These are phyloP conservation scores for Triticum urartu DNA, from an alignment of 176 grass and related monocot genomes.

Conservation along the genomic window DNA sequence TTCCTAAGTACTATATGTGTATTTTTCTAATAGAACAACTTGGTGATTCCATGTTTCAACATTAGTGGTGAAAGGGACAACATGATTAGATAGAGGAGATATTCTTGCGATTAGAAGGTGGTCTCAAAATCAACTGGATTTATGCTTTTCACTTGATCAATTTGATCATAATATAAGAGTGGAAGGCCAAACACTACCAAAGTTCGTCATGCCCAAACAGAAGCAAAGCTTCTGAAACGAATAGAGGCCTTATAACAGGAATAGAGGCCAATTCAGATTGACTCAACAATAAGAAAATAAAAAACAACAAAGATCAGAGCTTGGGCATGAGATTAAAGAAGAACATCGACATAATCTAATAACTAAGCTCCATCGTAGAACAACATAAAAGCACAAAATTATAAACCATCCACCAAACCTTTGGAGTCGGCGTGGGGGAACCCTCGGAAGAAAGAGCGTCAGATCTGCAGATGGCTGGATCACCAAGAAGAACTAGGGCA, in stretches of 20 bases:
- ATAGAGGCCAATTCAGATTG: neutral
- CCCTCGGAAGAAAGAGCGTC: neutral
- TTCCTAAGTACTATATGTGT: too few relatives aligned
- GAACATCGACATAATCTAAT: neutral
- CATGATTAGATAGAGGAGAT: slow-evolving; percentile 17
- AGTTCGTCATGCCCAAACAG: neutral
- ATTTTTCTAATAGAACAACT: too few relatives aligned
- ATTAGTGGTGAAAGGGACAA: neutral
- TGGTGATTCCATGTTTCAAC: neutral
- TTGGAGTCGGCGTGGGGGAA: neutral
- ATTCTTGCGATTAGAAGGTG: neutral
- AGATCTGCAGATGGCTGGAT: neutral
- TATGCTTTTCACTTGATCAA: neutral
- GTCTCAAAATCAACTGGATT: neutral
- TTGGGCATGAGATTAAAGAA: neutral
- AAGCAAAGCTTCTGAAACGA: neutral
- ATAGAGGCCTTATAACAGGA: neutral
- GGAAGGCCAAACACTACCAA: neutral
- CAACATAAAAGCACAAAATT: neutral
- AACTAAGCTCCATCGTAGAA: neutral
- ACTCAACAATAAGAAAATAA: neutral
- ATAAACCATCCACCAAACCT: neutral
- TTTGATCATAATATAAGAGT: neutral
- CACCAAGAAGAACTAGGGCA: neutral
- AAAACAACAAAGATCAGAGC: neutral